A percentile compares a stretch with the other conserved stretches of the same genome.
phyloP scores from a whole-genome alignment of 768 basidiomycete species.

The Boletus rufocinnamomeus region DNA sequence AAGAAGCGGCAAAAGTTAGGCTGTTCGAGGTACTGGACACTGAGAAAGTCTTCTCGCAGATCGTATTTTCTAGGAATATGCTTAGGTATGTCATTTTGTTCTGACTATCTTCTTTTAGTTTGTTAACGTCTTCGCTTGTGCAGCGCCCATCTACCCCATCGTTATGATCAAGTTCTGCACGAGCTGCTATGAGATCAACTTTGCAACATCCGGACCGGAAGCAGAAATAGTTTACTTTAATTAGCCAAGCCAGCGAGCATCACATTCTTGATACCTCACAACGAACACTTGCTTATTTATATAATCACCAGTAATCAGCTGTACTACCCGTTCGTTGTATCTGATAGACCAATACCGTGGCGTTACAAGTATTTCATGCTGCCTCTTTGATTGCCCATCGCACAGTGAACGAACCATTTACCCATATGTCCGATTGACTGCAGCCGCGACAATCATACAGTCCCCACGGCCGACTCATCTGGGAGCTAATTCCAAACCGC shows the following conservation, averaged over 20 bases:
- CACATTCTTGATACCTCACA: conserved; percentile 13
- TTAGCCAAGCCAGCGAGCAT: neutral
- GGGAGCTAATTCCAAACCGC: neutral
- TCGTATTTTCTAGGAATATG: conserved; percentile 84
- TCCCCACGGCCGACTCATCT: neutral
- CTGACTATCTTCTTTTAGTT: neutral
- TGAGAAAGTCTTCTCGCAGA: conserved; percentile 76
- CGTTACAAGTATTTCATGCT: neutral
- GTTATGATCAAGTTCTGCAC: conserved; percentile 75
- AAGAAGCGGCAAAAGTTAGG: conserved; percentile 54
- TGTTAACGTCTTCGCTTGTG: conserved; percentile 4
- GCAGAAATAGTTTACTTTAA: conserved; percentile 1
- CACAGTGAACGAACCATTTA: neutral
- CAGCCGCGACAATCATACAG: neutral
- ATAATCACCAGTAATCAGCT: conserved; percentile 9
- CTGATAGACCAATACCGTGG: conserved; percentile 12
- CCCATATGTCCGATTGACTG: neutral
- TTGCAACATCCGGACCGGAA: conserved; percentile 3
- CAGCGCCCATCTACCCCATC: conserved; percentile 78
- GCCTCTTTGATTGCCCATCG: neutral
- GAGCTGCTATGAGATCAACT: conserved; percentile 52
- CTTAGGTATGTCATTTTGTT: conserved; percentile 52
- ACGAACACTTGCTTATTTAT: conserved; percentile 1
- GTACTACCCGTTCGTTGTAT: conserved; percentile 21
- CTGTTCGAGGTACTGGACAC: conserved; percentile 79